phyloP scores from a whole-genome alignment of 495 filamentous ascomycete species.

The Cercophora sp. region DNA sequence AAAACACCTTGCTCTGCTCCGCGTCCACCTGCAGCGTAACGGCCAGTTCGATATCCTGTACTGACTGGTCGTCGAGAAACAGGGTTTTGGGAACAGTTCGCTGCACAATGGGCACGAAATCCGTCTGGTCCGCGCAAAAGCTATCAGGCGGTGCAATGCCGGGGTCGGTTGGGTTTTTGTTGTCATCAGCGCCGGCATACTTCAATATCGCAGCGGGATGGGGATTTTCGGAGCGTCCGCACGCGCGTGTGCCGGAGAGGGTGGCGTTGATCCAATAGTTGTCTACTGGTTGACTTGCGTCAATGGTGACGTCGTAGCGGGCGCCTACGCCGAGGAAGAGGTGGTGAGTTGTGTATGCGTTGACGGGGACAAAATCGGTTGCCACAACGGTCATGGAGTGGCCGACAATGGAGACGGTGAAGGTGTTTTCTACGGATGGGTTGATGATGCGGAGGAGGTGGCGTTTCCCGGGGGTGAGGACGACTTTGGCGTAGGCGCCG shows the following conservation, averaged over 20 bases:
- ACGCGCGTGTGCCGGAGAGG: constrained; percentile 14
- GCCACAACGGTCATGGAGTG: constrained; percentile 48
- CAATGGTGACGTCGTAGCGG: constrained; percentile 64
- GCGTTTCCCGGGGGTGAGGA: constrained; percentile 38
- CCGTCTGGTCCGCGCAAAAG: constrained; percentile 16
- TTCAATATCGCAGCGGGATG: constrained; percentile 21
- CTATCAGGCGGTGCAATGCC: constrained; percentile 14
- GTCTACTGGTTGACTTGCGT: constrained; percentile 43
- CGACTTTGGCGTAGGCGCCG: constrained; percentile 29
- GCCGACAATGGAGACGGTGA: constrained; percentile 46
- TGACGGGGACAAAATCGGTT: constrained; percentile 49
- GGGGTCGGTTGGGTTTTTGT: constrained; percentile 1
- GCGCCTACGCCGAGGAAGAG: constrained; percentile 59
- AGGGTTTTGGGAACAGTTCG: constrained; percentile 12
- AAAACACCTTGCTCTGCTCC: constrained; percentile 12
- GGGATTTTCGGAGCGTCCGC: constrained; percentile 18
- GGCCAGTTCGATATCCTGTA: constrained; percentile 10
- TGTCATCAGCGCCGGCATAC: constrained; percentile 16
- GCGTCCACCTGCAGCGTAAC: constrained; percentile 15
- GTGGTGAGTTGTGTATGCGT: constrained; percentile 36
- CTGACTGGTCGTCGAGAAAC: constrained; percentile 3
- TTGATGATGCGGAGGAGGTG: constrained; percentile 55
- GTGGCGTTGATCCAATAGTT: constrained; percentile 55
- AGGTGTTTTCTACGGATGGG: constrained; percentile 43
- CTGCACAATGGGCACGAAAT: constrained; percentile 15